Conservation (phyloP, 192 early-diverging fungal species). For the Phycomyces blakesleeanus region DNA sequence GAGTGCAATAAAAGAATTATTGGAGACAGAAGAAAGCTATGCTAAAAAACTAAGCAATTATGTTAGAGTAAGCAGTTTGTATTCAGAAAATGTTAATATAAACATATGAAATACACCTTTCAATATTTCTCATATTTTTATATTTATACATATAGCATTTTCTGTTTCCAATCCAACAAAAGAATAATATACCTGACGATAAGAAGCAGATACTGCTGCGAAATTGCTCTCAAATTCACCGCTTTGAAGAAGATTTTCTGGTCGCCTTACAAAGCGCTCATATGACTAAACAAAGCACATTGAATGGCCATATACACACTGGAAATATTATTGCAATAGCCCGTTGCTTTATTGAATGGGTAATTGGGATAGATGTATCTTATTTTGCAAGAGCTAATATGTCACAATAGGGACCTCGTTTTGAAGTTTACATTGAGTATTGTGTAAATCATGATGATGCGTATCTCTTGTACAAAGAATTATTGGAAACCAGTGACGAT, state of each 20-base stretch:
- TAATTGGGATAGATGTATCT: conserved; percentile 5
- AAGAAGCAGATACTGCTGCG: conserved; percentile 25
- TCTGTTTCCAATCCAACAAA: conserved; percentile 20
- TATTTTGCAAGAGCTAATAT: neutral
- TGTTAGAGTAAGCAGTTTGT: conserved; percentile 13
- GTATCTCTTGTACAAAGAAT: conserved; percentile 15
- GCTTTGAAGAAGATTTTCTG: conserved; percentile 29
- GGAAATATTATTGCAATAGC: conserved; percentile 25
- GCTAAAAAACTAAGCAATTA: conserved; percentile 13
- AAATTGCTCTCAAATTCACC: conserved; percentile 23
- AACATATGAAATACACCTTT: conserved; percentile 1
- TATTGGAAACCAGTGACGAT: conserved; percentile 15
- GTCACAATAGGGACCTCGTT: conserved; percentile 10
- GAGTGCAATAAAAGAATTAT: conserved; percentile 28
- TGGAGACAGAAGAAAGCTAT: conserved; percentile 32
- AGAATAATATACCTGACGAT: conserved; percentile 21
- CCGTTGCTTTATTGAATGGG: conserved; percentile 29
- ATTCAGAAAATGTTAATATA: neutral
- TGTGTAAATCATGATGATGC: conserved; percentile 28
- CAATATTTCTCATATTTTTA: neutral
- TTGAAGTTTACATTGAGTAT: conserved; percentile 29
- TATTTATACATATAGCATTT: conserved; percentile 22
- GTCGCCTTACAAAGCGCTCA: conserved; percentile 24
- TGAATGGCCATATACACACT: neutral
- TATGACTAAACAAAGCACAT: neutral